Conservation (phyloP, 371 early-diverging fungal genomes). For the Lichtheimia hyalospora region DNA sequence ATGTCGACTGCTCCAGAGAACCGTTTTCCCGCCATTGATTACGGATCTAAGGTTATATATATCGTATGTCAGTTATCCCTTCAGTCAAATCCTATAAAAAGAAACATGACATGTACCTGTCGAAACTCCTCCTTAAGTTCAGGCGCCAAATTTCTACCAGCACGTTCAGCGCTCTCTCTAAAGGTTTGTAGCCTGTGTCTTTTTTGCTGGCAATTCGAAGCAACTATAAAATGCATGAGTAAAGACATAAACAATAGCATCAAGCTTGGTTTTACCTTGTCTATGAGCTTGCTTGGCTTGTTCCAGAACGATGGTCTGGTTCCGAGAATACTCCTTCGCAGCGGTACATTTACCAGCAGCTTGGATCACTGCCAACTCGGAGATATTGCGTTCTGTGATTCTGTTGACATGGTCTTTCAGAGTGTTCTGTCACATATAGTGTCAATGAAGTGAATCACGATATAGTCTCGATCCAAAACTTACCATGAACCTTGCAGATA, state of each 20-base stretch:
- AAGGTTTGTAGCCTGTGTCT: constrained; percentile 18
- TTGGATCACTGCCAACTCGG: constrained; percentile 19
- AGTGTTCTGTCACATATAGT: background rate
- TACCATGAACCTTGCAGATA: constrained; percentile 11
- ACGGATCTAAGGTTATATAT: too few species aligned
- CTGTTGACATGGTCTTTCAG: constrained; percentile 1
- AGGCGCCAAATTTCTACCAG: constrained; percentile 19
- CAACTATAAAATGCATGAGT: constrained; percentile 4
- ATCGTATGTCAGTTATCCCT: too few species aligned
- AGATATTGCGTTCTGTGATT: constrained; percentile 11
- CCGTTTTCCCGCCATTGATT: constrained; percentile 23
- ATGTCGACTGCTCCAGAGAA: too few species aligned
- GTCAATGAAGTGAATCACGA: background rate
- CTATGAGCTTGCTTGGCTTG: constrained; percentile 13
- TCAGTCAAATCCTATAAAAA: too few species aligned
- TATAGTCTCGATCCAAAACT: background rate
- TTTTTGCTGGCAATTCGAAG: background rate
- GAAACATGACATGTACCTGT: constrained; percentile 12
- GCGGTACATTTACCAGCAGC: constrained; percentile 13
- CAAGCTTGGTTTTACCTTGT: constrained; percentile 10
- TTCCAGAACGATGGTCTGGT: constrained; percentile 11
- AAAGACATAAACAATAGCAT: background rate
- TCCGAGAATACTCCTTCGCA: constrained; percentile 10
- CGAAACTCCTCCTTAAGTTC: background rate
- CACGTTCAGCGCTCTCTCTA: constrained; percentile 41